Evolutionary conservation across 306 rosid genomes (phyloP).

Genomic region (Trichosanthes cucumerina): DNA sequence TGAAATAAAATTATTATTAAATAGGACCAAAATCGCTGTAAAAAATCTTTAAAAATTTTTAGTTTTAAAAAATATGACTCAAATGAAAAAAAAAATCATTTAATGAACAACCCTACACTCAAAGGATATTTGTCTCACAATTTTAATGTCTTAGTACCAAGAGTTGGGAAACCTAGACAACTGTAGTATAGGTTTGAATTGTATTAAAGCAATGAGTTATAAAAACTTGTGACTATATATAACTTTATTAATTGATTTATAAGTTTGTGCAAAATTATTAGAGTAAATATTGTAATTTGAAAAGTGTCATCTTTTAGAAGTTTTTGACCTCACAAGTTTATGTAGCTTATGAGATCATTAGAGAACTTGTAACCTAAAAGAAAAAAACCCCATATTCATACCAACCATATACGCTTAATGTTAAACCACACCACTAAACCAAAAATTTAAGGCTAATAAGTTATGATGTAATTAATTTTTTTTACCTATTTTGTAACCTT

Average conservation of each 20-base stretch:
- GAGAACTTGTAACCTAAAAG: too few species aligned
- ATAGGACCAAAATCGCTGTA: too few species aligned
- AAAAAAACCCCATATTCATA: too few species aligned
- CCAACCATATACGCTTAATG: too few species aligned
- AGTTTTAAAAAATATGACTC: too few species aligned
- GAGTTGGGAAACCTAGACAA: neutral
- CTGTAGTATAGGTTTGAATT: neutral
- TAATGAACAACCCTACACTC: neutral
- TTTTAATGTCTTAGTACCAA: neutral
- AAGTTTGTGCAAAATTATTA: neutral
- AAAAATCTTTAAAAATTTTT: too few species aligned
- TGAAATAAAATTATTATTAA: too few species aligned
- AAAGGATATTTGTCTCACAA: neutral
- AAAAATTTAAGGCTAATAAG: too few species aligned
- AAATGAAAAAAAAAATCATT: neutral
- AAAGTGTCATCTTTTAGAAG: neutral
- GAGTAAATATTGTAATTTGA: neutral
- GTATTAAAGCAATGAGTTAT: neutral
- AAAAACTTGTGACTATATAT: neutral
- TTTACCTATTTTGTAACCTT: too few species aligned
- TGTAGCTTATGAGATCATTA: neutral
- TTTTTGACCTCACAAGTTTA: too few species aligned
- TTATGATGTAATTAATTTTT: too few species aligned
- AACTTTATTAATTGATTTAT: neutral
- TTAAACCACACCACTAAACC: too few species aligned